A percentile compares a stretch with the other conserved stretches of the same genome.
These are phyloP conservation scores for Yarrowia phangngaensis DNA, from an alignment of 805 yeast genomes.

Conservation along the genomic window DNA sequence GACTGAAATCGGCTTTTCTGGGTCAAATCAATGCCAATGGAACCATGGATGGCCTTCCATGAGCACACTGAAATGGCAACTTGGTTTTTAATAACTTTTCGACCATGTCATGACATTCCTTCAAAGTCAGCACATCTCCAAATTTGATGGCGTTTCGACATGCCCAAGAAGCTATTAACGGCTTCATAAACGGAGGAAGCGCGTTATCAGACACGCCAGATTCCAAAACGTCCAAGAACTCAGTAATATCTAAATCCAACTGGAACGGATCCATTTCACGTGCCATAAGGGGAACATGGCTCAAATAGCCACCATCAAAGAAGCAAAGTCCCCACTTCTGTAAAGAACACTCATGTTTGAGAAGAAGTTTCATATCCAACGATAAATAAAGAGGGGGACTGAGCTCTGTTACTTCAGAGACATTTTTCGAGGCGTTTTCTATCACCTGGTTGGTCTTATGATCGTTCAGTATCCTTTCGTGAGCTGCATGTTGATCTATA, in stretches of 20 bases:
- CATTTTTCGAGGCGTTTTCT: not conserved
- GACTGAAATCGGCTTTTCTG: no score
- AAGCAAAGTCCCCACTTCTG: slow-evolving; percentile 1
- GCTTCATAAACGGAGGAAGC: slow-evolving; percentile 3
- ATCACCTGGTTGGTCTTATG: not conserved
- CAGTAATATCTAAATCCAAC: not conserved
- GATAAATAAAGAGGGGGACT: slow-evolving; percentile 8
- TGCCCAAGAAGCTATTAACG: not conserved
- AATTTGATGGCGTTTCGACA: slow-evolving; percentile 19
- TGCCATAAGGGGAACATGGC: not conserved
- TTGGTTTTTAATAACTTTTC: slow-evolving; percentile 1
- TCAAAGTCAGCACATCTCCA: not conserved
- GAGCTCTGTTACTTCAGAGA: not conserved
- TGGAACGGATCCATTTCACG: slow-evolving; percentile 3
- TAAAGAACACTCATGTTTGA: not conserved
- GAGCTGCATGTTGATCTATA: slow-evolving; percentile 17
- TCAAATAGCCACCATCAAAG: slow-evolving; percentile 2
- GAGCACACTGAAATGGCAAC: slow-evolving; percentile 15
- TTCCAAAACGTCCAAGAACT: not conserved
- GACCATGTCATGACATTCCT: slow-evolving; percentile 1
- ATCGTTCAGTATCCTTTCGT: slow-evolving; percentile 8
- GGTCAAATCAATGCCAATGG: slow-evolving; percentile 6
- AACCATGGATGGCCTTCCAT: slow-evolving; percentile 13
- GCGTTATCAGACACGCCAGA: slow-evolving; percentile 1
- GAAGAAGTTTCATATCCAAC: slow-evolving; percentile 2